Conservation (phyloP, 73 alveolate species). For the Paramecium primaurelia region DNA sequence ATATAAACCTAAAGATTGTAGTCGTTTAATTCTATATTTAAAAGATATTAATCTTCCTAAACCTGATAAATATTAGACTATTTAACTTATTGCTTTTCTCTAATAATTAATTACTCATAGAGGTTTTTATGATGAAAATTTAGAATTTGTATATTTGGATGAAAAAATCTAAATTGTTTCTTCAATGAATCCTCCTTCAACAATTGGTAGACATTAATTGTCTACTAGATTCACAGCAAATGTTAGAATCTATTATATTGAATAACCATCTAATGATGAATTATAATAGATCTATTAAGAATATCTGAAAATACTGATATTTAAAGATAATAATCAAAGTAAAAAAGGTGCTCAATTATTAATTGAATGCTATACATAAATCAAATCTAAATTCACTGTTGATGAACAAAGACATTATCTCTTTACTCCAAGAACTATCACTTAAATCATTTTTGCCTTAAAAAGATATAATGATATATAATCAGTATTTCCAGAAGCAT, state of each 20-base stretch:
- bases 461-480: slow-evolving; percentile 94
- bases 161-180: slow-evolving; percentile 98
- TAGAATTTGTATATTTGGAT: slow-evolving; percentile 97
- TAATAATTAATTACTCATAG: slow-evolving; percentile 97
- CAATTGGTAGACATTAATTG: slow-evolving; percentile 97
- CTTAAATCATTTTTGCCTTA: slow-evolving; percentile 92
- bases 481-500: slow-evolving; percentile 82
- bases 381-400: slow-evolving; percentile 87
- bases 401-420: slow-evolving; percentile 99
- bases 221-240: slow-evolving; percentile 99
- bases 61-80: slow-evolving; percentile 99
- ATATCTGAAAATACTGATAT: slow-evolving; percentile 71
- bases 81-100: slow-evolving; percentile 97
- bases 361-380: slow-evolving; percentile 85
- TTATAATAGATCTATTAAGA: slow-evolving; percentile 83
- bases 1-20: slow-evolving; percentile 95
- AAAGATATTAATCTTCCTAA: slow-evolving; percentile 99
- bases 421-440: slow-evolving; percentile 98
- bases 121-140: slow-evolving; percentile 99
- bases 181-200: slow-evolving; percentile 98
- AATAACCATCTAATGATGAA: slow-evolving; percentile 96
- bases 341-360: slow-evolving; percentile 61
- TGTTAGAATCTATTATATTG: slow-evolving; percentile 96
- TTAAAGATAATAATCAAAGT: slow-evolving; percentile 29
- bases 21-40: slow-evolving; percentile 93